phyloP scores from a whole-genome alignment of 2,329 filamentous ascomycete genomes.

The Xylaria sp. region DNA sequence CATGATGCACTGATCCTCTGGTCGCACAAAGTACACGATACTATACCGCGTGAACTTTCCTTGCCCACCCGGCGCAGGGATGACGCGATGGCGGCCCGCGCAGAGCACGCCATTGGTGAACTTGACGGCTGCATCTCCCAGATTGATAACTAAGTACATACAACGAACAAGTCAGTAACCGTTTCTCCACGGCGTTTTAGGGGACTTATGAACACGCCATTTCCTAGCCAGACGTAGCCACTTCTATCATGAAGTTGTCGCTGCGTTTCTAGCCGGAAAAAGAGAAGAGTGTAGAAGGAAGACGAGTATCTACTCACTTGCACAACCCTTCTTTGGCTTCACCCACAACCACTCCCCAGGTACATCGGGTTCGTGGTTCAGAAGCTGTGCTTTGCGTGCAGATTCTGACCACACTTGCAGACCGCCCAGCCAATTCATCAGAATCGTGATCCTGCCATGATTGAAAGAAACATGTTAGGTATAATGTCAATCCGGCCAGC shows the following conservation, averaged over 20 bases:
- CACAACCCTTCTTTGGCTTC: conserved; percentile 50
- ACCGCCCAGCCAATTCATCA: conserved; percentile 55
- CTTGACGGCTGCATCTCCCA: conserved; percentile 54
- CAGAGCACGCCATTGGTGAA: conserved; percentile 51
- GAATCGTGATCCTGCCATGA: conserved; percentile 49
- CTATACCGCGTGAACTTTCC: conserved; percentile 50
- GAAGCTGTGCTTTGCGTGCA: conserved; percentile 43
- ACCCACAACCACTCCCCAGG: conserved; percentile 53
- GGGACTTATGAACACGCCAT: background rate
- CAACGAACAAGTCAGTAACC: background rate
- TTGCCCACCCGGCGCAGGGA: conserved; percentile 49
- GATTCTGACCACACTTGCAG: conserved; percentile 52
- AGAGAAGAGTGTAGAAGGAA: background rate
- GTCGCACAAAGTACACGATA: conserved; percentile 52
- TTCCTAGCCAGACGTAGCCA: no score
- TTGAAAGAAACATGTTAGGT: conserved; percentile 12
- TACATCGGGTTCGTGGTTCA: conserved; percentile 44
- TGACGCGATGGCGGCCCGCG: conserved; percentile 52
- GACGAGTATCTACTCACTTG: conserved; percentile 38
- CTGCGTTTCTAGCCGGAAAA: background rate
- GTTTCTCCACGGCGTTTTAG: background rate
- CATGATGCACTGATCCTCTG: conserved; percentile 49
- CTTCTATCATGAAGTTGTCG: background rate
- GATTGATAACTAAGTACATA: conserved; percentile 53
- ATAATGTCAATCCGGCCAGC: background rate